Conservation (phyloP, 2,329 filamentous ascomycete species). For the Fusarium aywerte region DNA sequence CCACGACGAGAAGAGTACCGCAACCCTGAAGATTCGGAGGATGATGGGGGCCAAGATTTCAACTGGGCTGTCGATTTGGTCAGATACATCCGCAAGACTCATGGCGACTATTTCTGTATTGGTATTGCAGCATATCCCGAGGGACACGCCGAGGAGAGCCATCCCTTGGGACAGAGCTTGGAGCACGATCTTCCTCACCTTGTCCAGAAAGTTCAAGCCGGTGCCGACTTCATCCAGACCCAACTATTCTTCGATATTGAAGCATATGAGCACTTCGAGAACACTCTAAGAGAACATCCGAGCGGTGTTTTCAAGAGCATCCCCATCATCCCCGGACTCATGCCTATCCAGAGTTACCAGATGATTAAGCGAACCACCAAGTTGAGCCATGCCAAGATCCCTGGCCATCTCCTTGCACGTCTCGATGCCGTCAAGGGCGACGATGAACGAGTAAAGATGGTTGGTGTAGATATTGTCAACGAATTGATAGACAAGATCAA, state of each 20-base stretch:
- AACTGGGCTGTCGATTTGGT: slow-evolving; percentile 91
- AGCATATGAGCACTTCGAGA: slow-evolving; percentile 85
- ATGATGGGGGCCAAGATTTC: slow-evolving; percentile 79
- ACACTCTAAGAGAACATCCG: slow-evolving; percentile 78
- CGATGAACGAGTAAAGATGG: slow-evolving; percentile 82
- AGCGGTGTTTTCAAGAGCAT: slow-evolving; percentile 87
- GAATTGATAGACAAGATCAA: slow-evolving; percentile 86
- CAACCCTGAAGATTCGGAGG: slow-evolving; percentile 65
- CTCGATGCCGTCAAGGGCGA: slow-evolving; percentile 80
- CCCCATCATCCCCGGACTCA: slow-evolving; percentile 91
- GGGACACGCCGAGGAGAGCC: slow-evolving; percentile 90
- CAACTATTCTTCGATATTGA: slow-evolving; percentile 94
- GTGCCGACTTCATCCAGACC: slow-evolving; percentile 98
- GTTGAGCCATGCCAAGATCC: slow-evolving; percentile 88
- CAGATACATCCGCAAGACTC: slow-evolving; percentile 82
- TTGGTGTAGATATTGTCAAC: slow-evolving; percentile 83
- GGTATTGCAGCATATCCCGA: slow-evolving; percentile 96
- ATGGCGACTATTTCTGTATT: slow-evolving; percentile 96
- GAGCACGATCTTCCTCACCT: slow-evolving; percentile 89
- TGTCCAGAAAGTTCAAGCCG: slow-evolving; percentile 88
- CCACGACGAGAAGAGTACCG: slow-evolving; percentile 90
- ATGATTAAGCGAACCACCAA: slow-evolving; percentile 95
- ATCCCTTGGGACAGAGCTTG: slow-evolving; percentile 74
- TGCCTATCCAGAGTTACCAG: slow-evolving; percentile 98
- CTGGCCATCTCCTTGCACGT: slow-evolving; percentile 73